Percentiles rank a stretch among this genome's conserved stretches.
These are phyloP conservation scores for Tricholoma sp. DNA, from an alignment of 768 basidiomycete species.

Conservation along the genomic window DNA sequence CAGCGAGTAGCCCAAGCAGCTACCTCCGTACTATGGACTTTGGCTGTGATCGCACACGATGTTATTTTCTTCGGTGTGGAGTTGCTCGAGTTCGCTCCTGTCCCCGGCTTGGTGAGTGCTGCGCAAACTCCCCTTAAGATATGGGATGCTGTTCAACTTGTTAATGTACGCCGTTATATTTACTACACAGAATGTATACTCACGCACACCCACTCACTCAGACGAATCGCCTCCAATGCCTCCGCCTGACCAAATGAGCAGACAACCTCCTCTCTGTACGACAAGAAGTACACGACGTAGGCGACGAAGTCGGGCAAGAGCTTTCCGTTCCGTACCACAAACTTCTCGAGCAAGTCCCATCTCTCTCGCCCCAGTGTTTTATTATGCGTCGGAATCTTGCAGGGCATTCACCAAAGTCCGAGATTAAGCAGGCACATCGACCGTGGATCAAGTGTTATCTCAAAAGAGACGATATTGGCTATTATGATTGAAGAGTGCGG, in stretches of 20 bases:
- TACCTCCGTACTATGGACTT: slow-evolving; percentile 35
- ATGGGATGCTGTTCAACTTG: slow-evolving; percentile 58
- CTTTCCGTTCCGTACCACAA: slow-evolving; percentile 45
- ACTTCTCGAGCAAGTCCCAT: slow-evolving; percentile 39
- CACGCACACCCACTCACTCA: slow-evolving; percentile 19
- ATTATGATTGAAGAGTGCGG: slow-evolving; percentile 51
- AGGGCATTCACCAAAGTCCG: slow-evolving; percentile 42
- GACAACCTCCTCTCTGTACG: slow-evolving; percentile 57
- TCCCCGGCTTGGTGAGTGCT: slow-evolving; percentile 49
- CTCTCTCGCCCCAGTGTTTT: slow-evolving; percentile 1
- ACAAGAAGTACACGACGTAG: slow-evolving; percentile 55
- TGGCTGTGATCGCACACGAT: slow-evolving; percentile 40
- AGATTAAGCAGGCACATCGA: slow-evolving; percentile 50
- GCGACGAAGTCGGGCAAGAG: slow-evolving; percentile 42
- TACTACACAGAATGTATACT: background rate
- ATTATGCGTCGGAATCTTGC: background rate
- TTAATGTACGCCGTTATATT: slow-evolving; percentile 45
- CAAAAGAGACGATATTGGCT: slow-evolving; percentile 55
- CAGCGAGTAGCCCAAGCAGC: slow-evolving; percentile 35
- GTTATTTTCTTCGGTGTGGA: slow-evolving; percentile 36
- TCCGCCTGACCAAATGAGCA: slow-evolving; percentile 69
- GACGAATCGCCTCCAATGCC: slow-evolving; percentile 64
- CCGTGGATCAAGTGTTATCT: slow-evolving; percentile 79
- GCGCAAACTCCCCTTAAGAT: slow-evolving; percentile 50
- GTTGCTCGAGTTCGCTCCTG: slow-evolving; percentile 43